Conservation (phyloP, 2,329 filamentous ascomycete species). For the Diplodia seriata region DNA sequence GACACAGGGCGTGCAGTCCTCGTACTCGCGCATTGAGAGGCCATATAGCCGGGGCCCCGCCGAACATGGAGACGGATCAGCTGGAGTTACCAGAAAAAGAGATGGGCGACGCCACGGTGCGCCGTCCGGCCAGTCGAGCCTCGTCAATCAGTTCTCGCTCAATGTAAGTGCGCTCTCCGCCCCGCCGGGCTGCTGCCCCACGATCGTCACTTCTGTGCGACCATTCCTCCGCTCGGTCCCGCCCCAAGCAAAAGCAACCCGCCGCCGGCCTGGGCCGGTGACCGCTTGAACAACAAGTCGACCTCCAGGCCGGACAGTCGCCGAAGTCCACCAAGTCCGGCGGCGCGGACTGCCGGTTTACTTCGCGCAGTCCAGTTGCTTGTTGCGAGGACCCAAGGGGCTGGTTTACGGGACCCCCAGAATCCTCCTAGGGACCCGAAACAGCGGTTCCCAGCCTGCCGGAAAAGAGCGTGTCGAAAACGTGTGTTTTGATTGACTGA, state of each 20-base stretch:
- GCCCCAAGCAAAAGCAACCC: neutral
- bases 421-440: constrained; percentile 23
- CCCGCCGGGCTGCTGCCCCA: neutral
- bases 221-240: neutral
- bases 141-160: constrained; percentile 22
- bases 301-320: neutral
- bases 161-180: constrained; percentile 27
- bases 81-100: constrained; percentile 6
- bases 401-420: constrained; percentile 9
- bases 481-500: constrained; percentile 17
- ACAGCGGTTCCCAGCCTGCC: constrained; percentile 25
- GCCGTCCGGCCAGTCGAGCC: constrained; percentile 22
- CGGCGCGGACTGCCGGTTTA: neutral
- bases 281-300: neutral
- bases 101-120: constrained; percentile 22
- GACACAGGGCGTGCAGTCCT: constrained; percentile 24
- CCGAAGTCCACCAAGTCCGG: neutral
- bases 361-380: neutral
- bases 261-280: neutral
- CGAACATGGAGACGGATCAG: constrained; percentile 22
- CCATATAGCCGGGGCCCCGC: constrained; percentile 3
- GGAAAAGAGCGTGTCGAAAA: constrained; percentile 10
- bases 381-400: constrained; percentile 5
- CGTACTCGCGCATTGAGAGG: neutral
- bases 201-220: constrained; percentile 19